Base-by-base conservation (phyloP, 768 basidiomycete genomes). In the Suillus paluster region DNA sequence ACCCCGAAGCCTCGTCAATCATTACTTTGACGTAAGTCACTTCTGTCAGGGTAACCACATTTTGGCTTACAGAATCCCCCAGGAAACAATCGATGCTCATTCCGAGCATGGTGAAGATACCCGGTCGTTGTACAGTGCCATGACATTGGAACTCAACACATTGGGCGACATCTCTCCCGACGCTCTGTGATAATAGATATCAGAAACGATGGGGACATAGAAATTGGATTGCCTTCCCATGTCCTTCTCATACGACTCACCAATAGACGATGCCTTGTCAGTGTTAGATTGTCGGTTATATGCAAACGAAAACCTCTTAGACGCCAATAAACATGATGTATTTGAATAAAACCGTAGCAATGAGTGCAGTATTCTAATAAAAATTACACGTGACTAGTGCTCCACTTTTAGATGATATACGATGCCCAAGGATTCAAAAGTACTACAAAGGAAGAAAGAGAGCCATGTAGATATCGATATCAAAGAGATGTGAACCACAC, bases 11-110 rank as follows among this genome's bases (percentile, higher is more conserved):
- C 81, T 95, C 52, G 90, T 93, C 21, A 81, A 89, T 66, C 95
- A 97, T 72, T 99, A 96, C 80, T 99, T 99, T 75, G 95, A 97
- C 76, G 97, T 93, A 61, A 65, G 89, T 80, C 30, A 33, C 54
- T 45, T 63, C 36, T 55, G 23, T 17, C 54, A 19, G 38, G 11
- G 11, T 27, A 9, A 46, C 50, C 7, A 46, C 12, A 27, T 5
- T 15, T 19, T 56, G 11, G 53, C 27, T 57, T 33, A 9, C 23
- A 19, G 7, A 19, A 3, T 5, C 36, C 55, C 34, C 41, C 64
- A 93, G 91, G 91, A 93, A 77, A 86, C 85, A 8, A 85, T 92
- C 48, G 90, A 91, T 67, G 80, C 82, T 8, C 83, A 80, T 10
- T 94, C 91, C 1, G 92, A 90, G 69, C 84, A 83, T 58, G 92